Evolutionary conservation across 2,329 filamentous ascomycete genomes (phyloP).

Genomic region (Penicillium sp.): DNA sequence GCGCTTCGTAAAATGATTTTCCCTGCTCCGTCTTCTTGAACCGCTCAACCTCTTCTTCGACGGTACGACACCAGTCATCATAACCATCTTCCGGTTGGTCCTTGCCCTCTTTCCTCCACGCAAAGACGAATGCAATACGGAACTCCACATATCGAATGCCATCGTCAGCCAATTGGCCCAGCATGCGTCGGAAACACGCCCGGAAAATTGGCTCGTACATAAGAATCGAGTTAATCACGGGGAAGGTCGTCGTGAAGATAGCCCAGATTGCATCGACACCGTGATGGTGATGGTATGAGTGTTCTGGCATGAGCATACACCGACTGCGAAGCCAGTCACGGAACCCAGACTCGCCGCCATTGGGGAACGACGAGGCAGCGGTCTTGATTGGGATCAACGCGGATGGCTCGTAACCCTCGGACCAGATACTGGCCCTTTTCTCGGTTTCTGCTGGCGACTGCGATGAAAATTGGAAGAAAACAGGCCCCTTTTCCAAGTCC

Average conservation of each 20-base stretch:
- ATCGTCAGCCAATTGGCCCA: constrained; percentile 74
- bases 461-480: constrained; percentile 67
- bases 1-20: constrained; percentile 77
- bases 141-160: constrained; percentile 85
- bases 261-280: constrained; percentile 83
- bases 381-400: constrained; percentile 61
- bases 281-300: constrained; percentile 78
- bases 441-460: constrained; percentile 49
- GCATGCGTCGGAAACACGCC: constrained; percentile 70
- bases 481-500: constrained; percentile 57
- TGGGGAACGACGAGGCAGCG: constrained; percentile 75
- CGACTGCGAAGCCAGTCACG: constrained; percentile 74
- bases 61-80: constrained; percentile 69
- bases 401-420: constrained; percentile 61
- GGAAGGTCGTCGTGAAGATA: constrained; percentile 77
- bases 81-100: constrained; percentile 71
- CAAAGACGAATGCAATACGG: constrained; percentile 71
- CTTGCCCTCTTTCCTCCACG: constrained; percentile 67
- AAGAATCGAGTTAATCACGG: constrained; percentile 72
- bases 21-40: constrained; percentile 76
- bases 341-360: constrained; percentile 72
- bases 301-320: constrained; percentile 70
- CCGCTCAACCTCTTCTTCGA: constrained; percentile 75
- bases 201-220: constrained; percentile 92
- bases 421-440: constrained; percentile 65